Percentiles rank a stretch among this genome's conserved stretches.
Conservation (phyloP, 2,329 filamentous ascomycete genomes). For the Tolypocladium pustulatum region DNA sequence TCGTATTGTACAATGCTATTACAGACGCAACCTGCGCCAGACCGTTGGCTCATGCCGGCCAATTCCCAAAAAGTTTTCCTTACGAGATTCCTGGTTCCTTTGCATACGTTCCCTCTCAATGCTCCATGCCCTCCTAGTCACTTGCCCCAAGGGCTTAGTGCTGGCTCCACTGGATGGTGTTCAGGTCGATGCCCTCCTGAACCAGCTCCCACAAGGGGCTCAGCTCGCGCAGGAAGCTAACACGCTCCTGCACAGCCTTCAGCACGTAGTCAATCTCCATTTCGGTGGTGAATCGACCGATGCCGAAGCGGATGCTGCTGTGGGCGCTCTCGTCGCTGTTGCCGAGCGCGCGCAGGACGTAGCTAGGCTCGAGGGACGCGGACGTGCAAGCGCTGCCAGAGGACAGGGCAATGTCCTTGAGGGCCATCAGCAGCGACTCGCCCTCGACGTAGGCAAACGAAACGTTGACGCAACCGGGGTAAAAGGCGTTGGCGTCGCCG, state of each 20-base stretch:
- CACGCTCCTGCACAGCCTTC: conserved; percentile 83
- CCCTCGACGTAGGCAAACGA: conserved; percentile 98
- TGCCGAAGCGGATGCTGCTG: conserved; percentile 95
- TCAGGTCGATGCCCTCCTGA: conserved; percentile 89
- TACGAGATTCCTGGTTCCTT: neutral
- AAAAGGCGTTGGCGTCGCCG: conserved; percentile 72
- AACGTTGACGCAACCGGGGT: conserved; percentile 95
- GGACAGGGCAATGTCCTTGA: conserved; percentile 95
- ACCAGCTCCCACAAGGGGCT: conserved; percentile 97
- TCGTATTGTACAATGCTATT: conserved; percentile 23
- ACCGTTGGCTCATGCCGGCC: conserved; percentile 1
- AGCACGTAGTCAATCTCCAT: conserved; percentile 94
- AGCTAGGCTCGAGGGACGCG: conserved; percentile 90
- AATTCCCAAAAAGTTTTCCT: neutral
- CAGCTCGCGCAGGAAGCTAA: conserved; percentile 85
- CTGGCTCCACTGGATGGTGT: conserved; percentile 97
- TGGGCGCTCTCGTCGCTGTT: conserved; percentile 97
- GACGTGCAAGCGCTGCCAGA: conserved; percentile 97
- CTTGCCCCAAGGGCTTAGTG: conserved; percentile 43
- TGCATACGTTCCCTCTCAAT: neutral
- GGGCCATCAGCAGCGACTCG: conserved; percentile 92
- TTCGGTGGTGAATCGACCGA: conserved; percentile 93
- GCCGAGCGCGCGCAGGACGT: conserved; percentile 86
- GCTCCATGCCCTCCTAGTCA: neutral
- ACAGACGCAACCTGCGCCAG: conserved; percentile 16